Evolutionary conservation across 441 rosid species (phyloP).

Genomic region (Isatis lusitanica): DNA sequence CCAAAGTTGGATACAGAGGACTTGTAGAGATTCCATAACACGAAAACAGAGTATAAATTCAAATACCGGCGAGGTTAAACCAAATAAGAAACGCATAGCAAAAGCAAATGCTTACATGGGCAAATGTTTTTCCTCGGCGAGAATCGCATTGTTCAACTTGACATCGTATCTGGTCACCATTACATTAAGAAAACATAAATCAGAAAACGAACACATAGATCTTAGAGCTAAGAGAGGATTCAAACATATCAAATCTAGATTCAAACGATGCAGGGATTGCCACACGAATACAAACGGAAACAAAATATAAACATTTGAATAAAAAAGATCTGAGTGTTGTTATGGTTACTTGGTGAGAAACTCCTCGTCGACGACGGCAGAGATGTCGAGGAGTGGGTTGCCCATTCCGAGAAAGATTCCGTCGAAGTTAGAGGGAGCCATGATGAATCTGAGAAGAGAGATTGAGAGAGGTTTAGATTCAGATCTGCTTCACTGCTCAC

Average conservation of each 20-base stretch:
- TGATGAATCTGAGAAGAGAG: slow-evolving; percentile 7
- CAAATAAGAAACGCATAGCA: background rate
- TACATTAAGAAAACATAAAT: background rate
- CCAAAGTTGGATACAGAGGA: background rate
- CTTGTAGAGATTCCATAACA: background rate
- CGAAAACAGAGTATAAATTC: background rate
- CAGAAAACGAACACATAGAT: background rate
- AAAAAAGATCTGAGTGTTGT: background rate
- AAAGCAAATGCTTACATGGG: slow-evolving; percentile 57
- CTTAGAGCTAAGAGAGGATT: background rate
- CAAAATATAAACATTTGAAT: background rate
- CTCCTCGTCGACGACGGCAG: slow-evolving; percentile 72
- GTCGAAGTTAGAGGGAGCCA: slow-evolving; percentile 46
- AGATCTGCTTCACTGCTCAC: slow-evolving; percentile 15
- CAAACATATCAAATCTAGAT: background rate
- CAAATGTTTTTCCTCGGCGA: slow-evolving; percentile 86
- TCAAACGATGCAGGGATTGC: background rate
- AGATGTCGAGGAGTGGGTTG: slow-evolving; percentile 85
- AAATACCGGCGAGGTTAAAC: background rate
- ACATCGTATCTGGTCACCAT: slow-evolving; percentile 49
- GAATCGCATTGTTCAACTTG: slow-evolving; percentile 83
- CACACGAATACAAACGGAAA: background rate
- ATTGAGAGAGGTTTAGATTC: slow-evolving; percentile 17
- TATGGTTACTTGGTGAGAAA: slow-evolving; percentile 58
- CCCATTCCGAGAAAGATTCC: slow-evolving; percentile 84